Base-by-base conservation (phyloP, 768 basidiomycete species). In the Rhodotorula babjevae region DNA sequence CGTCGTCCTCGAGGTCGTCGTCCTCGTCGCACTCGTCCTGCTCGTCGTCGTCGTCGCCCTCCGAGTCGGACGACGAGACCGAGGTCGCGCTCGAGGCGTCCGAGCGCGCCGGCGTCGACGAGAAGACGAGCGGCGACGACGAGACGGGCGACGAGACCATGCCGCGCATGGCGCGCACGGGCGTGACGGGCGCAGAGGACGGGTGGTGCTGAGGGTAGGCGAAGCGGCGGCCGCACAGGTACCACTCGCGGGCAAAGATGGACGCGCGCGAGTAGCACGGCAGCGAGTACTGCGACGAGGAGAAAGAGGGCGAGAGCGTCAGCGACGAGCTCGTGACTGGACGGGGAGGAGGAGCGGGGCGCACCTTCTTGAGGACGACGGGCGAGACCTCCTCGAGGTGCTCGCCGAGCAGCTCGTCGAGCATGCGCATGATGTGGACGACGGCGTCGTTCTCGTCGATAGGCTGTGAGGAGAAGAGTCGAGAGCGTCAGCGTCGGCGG, bases 221-320 rank as follows among this genome's bases (percentile, higher is more conserved):
- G 15, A 61, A 21, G 44, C 80, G 89, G 57, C 88, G 88, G 62
- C 93, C 94, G 79, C 90, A 87, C 61, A 97, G 87, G 80, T 98
- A 99, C 82, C 88, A 93, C 80, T 97, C 92, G 49, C 93, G 88
- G 72, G 93, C 92, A 80, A 92, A 87, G 33, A 90, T 92, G 33
- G 95, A 93, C 1, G 93, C 92, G 83, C 93, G 94, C 61, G 92
- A 93, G 83, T 95, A 98, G 83, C 94, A 96, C 56, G 89, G 89
- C 78, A 92, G 93, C 11, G 94, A 94, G 83, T 99, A 76, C 74
- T 75, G 67, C 33, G 21, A 16, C 18, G 18, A 15, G 27, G 40
- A 5, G 27, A 42, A 23, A 27, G n/a, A 23, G n/a, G 18, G 29
- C 21, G 31, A 12, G 21, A 10, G 31, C 18, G 63, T 59, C 25